Evolutionary conservation across 495 filamentous ascomycete species (phyloP).

Genomic region (Trichoderma orchidacearum): DNA sequence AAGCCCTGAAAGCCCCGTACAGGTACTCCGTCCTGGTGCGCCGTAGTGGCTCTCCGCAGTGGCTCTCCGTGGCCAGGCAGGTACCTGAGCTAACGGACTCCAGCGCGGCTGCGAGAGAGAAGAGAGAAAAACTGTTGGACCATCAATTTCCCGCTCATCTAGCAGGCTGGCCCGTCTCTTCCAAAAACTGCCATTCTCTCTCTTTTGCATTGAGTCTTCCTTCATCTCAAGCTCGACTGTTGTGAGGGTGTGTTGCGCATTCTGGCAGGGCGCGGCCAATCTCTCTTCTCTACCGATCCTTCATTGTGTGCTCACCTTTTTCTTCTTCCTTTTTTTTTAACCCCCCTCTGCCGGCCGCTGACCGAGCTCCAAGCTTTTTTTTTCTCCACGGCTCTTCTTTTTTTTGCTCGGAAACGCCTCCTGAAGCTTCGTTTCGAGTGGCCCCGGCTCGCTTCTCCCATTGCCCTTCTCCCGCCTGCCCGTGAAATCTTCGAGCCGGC

Average conservation of each 20-base stretch:
- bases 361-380: constrained; percentile 3
- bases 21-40: not conserved
- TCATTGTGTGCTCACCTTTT: constrained; percentile 2
- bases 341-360: constrained; percentile 1
- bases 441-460: not conserved
- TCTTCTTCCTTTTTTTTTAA: too few species aligned
- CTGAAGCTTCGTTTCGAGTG: not conserved
- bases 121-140: constrained; percentile 2
- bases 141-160: constrained; percentile 3
- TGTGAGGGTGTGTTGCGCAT: constrained; percentile 12
- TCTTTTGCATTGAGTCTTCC: constrained; percentile 3
- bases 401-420: not conserved
- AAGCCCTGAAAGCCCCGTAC: not conserved
- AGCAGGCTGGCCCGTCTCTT: constrained; percentile 5
- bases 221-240: constrained; percentile 6
- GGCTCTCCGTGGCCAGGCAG: too few species aligned
- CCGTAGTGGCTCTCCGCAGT: not conserved
- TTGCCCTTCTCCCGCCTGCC: not conserved
- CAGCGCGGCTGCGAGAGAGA: not conserved
- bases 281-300: not conserved
- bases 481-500: not conserved
- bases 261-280: constrained; percentile 10
- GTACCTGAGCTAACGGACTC: not conserved
- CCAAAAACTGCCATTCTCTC: constrained; percentile 2
- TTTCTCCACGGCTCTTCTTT: not conserved